Evolutionary conservation across 345 rosid genomes (phyloP), one percentile per base, ranked within the genome.

Genomic region (Aegle marmelos): DNA sequence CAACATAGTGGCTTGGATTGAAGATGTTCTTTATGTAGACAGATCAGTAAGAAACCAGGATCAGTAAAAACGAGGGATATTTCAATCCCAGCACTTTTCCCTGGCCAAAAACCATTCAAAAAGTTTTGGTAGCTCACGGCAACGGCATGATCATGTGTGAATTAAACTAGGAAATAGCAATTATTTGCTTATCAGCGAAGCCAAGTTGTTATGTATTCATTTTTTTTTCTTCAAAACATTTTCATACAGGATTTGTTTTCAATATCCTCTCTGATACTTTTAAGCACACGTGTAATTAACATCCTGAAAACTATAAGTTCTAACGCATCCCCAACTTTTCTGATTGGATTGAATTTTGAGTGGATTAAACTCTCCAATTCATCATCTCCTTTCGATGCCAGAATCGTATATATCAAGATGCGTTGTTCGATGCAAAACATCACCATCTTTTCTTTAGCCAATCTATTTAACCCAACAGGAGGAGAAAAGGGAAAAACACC

Each of bases 1-100:
- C 88, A 95, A 93, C 82, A 84, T 90, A 57, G 95, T 93, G 4
- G 90, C 98, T 33, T 89, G 98, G 98, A 91, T 92, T 73, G 97
- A 92, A 61, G 98, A 95, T 87, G 98, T 95, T 78, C 86, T 93
- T 63, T 85, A 82, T 79, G 97, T 87, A 53, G 94, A 92, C 77
- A 86, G 75, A 82, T 79, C 93, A 36, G 82, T 84, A 74, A 86
- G 88, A 82, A 86, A 70, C 74, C 85, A 85, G 80, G 86, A 84
- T 16, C 74, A 81, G 70, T 85, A 84, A 78, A 56, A 39, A 50
- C 66, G 4, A 7, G 33, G 25, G 68, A 79, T 59, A 64, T 65
- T 79, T 79, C 71, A 39, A 66, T 54, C 79, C 72, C 66, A 60
- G 21, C 19, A 53, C 61, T 75, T 70, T 37, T 41, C 61, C 73